These are phyloP conservation scores for Raphidocelis subcapitata DNA, from an alignment of 139 green algal species.

Conservation along the genomic window DNA sequence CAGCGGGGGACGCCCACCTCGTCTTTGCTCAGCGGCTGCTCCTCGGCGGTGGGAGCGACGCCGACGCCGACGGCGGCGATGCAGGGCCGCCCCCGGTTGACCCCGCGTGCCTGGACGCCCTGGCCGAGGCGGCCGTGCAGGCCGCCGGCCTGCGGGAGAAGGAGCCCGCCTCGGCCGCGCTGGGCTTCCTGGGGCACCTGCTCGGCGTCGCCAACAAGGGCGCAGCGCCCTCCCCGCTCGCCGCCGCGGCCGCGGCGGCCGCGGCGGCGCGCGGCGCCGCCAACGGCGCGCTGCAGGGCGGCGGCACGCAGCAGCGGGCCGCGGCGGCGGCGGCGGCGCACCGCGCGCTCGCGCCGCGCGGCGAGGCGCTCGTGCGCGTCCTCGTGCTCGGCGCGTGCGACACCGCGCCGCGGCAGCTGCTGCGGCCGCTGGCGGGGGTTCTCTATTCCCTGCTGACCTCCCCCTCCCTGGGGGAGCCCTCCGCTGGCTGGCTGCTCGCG, in stretches of 20 bases:
- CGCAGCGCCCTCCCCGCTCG: neutral
- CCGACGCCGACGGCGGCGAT: too few species aligned
- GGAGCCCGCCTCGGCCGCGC: slow-evolving; percentile 44
- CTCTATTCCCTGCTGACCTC: slow-evolving; percentile 40
- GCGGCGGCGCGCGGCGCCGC: too few species aligned
- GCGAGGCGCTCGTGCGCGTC: slow-evolving; percentile 30
- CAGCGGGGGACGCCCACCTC: slow-evolving; percentile 54
- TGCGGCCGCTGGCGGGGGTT: slow-evolving; percentile 51
- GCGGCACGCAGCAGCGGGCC: neutral
- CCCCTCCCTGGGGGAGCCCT: slow-evolving; percentile 1
- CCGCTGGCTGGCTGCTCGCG: slow-evolving; percentile 22
- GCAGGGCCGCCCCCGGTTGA: too few species aligned
- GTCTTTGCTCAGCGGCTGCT: slow-evolving; percentile 63
- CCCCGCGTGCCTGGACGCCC: slow-evolving; percentile 1
- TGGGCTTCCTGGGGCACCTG: slow-evolving; percentile 54
- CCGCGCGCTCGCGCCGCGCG: slow-evolving; percentile 25
- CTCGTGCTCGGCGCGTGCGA: slow-evolving; percentile 51
- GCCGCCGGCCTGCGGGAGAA: slow-evolving; percentile 47
- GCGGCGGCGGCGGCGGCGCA: neutral
- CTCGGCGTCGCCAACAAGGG: slow-evolving; percentile 18
- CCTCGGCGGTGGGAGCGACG: too few species aligned
- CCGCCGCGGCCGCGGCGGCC: too few species aligned
- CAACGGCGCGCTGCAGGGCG: neutral
- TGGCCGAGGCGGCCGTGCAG: slow-evolving; percentile 9
- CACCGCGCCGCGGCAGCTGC: slow-evolving; percentile 61